phyloP scores from a whole-genome alignment of 2,329 filamentous ascomycete species.

The Exserohilum rostratum region DNA sequence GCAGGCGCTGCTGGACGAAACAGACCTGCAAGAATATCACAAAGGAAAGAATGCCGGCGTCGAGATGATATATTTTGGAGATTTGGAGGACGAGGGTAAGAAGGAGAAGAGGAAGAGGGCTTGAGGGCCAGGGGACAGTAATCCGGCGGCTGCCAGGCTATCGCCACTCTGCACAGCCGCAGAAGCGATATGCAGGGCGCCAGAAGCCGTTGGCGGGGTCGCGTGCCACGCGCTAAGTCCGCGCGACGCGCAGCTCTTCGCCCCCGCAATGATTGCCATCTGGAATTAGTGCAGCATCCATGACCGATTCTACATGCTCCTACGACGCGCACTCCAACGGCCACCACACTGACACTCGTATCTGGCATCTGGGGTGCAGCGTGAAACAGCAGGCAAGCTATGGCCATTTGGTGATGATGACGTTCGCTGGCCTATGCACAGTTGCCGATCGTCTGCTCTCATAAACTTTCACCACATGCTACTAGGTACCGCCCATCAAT shows the following conservation, averaged over 20 bases:
- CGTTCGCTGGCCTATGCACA: background rate
- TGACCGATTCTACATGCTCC: too few species aligned
- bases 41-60: background rate
- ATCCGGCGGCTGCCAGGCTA: slow-evolving; percentile 1
- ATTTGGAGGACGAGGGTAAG: background rate
- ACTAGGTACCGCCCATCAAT: background rate
- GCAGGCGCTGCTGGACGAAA: background rate
- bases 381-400: too few species aligned
- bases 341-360: too few species aligned
- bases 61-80: background rate
- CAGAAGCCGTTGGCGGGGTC: slow-evolving; percentile 11
- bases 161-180: slow-evolving; percentile 16
- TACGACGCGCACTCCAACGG: too few species aligned
- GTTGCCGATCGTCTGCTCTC: background rate
- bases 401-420: background rate
- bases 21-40: background rate
- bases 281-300: background rate
- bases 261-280: background rate
- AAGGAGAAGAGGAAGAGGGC: slow-evolving; percentile 2
- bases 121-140: slow-evolving; percentile 1
- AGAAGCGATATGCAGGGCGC: slow-evolving; percentile 9
- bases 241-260: slow-evolving; percentile 1
- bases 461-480: background rate
- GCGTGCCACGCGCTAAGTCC: slow-evolving; percentile 6
- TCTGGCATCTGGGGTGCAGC: too few species aligned